Evolutionary conservation across 805 yeast species (phyloP).

Genomic region (Hermanozyma aechmeae): DNA sequence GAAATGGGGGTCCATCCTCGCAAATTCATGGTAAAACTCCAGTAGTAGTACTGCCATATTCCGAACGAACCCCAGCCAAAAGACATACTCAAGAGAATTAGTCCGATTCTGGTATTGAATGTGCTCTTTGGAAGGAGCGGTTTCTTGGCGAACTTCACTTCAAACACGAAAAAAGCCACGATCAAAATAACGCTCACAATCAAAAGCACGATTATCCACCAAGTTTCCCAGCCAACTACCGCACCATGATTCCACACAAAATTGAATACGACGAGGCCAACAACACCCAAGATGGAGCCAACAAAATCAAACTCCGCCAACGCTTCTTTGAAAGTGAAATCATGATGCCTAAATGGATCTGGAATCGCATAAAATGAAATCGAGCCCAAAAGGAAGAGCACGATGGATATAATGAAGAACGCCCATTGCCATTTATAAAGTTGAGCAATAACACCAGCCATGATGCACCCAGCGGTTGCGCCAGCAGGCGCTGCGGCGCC

Average conservation of each 20-base stretch:
- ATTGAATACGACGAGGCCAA: slow-evolving; percentile 53
- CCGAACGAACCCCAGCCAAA: slow-evolving; percentile 79
- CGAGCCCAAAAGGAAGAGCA: slow-evolving; percentile 20
- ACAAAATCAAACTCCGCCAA: slow-evolving; percentile 10
- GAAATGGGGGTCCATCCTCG: slow-evolving; percentile 32
- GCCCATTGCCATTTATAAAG: slow-evolving; percentile 54
- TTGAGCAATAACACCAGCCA: slow-evolving; percentile 40
- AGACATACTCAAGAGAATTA: slow-evolving; percentile 42
- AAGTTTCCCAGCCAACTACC: slow-evolving; percentile 52
- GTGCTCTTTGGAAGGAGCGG: slow-evolving; percentile 50
- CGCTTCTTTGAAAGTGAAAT: slow-evolving; percentile 6
- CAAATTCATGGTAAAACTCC: slow-evolving; percentile 41
- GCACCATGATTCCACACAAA: slow-evolving; percentile 75
- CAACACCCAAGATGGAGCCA: slow-evolving; percentile 50
- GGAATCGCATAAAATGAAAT: slow-evolving; percentile 33
- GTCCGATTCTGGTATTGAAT: slow-evolving; percentile 34
- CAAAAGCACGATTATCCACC: slow-evolving; percentile 50
- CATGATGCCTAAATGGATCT: slow-evolving; percentile 5
- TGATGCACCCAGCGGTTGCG: slow-evolving; percentile 43
- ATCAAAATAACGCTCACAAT: slow-evolving; percentile 39
- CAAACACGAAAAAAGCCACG: slow-evolving; percentile 38
- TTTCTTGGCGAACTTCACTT: slow-evolving; percentile 30
- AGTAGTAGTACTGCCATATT: slow-evolving; percentile 58
- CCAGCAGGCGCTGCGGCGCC: slow-evolving; percentile 62
- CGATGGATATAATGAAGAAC: slow-evolving; percentile 39